Conservation (phyloP, 2,329 filamentous ascomycete genomes). For the Teratosphaeria viscida region DNA sequence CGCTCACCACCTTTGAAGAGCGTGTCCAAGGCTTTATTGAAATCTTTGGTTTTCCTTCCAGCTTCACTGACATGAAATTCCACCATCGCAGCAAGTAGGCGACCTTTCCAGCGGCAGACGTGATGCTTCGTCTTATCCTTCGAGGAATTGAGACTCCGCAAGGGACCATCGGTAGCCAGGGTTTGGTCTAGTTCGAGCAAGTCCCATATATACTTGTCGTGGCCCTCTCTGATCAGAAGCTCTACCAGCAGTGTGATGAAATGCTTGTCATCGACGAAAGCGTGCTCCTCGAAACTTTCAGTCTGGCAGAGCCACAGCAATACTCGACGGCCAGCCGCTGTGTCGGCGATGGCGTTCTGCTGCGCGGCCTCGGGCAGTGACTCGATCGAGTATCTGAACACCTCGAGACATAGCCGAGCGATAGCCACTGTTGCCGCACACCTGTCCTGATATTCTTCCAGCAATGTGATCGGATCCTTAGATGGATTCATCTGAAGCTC, state of each 20-base stretch:
- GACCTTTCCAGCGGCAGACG: slow-evolving; percentile 14
- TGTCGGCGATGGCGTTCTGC: slow-evolving; percentile 5
- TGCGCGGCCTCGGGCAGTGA: slow-evolving; percentile 6
- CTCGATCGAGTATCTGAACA: slow-evolving; percentile 17
- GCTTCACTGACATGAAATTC: slow-evolving; percentile 1
- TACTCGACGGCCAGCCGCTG: slow-evolving; percentile 17
- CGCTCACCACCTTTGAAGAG: slow-evolving; percentile 7
- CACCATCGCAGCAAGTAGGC: slow-evolving; percentile 9
- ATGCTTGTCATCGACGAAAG: slow-evolving; percentile 11
- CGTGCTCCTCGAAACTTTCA: slow-evolving; percentile 8
- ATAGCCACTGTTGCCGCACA: slow-evolving; percentile 30
- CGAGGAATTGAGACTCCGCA: not conserved
- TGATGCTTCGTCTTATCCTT: not conserved
- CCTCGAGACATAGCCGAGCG: slow-evolving; percentile 28
- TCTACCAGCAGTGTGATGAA: slow-evolving; percentile 15
- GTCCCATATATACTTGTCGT: slow-evolving; percentile 20
- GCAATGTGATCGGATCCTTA: slow-evolving; percentile 31
- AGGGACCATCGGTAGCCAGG: not conserved
- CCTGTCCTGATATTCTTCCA: slow-evolving; percentile 29
- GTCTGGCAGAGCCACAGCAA: slow-evolving; percentile 22
- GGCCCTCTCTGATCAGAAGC: slow-evolving; percentile 18
- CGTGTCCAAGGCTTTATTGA: slow-evolving; percentile 9
- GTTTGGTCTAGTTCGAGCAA: slow-evolving; percentile 16
- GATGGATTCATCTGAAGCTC: slow-evolving; percentile 15
- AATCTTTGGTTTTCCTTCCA: not conserved